phyloP scores from a whole-genome alignment of 495 filamentous ascomycete species.

The Xylaria venustula region DNA sequence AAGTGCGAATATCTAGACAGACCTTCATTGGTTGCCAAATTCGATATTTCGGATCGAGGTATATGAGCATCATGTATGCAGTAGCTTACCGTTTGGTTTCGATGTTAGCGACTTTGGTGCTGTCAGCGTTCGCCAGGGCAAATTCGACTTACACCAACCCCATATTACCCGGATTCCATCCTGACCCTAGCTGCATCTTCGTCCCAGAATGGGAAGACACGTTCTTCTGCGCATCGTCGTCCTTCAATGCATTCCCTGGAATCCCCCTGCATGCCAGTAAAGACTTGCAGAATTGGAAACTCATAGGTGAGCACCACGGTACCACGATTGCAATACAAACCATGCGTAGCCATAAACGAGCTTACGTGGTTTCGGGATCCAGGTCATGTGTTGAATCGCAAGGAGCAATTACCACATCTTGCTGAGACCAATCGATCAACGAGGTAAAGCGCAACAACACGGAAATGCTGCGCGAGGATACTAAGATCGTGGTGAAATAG shows the following conservation, averaged over 20 bases:
- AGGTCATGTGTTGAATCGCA: constrained; percentile 41
- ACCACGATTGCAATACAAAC: too few species aligned
- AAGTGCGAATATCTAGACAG: neutral
- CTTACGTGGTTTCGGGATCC: neutral
- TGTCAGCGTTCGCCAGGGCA: neutral
- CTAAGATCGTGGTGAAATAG: constrained; percentile 18
- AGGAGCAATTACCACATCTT: constrained; percentile 39
- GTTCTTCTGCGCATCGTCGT: constrained; percentile 53
- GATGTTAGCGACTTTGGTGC: constrained; percentile 2
- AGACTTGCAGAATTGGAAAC: constrained; percentile 52
- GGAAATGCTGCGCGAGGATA: neutral
- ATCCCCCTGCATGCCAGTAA: constrained; percentile 53
- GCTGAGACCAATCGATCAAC: constrained; percentile 45
- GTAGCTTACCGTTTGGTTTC: neutral
- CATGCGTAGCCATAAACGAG: neutral
- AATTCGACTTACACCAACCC: constrained; percentile 49
- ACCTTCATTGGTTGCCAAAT: neutral
- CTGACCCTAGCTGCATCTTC: constrained; percentile 55
- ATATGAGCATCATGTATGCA: neutral
- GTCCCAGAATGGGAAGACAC: constrained; percentile 48
- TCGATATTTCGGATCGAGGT: neutral
- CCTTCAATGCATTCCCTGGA: constrained; percentile 55
- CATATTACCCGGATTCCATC: constrained; percentile 55
- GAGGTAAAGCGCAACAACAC: constrained; percentile 23
- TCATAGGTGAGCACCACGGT: constrained; percentile 31